Evolutionary conservation across 2,329 filamentous ascomycete genomes (phyloP), one percentile per base, ranked within the genome.

Genomic region (Plenodomus tracheiphilus): DNA sequence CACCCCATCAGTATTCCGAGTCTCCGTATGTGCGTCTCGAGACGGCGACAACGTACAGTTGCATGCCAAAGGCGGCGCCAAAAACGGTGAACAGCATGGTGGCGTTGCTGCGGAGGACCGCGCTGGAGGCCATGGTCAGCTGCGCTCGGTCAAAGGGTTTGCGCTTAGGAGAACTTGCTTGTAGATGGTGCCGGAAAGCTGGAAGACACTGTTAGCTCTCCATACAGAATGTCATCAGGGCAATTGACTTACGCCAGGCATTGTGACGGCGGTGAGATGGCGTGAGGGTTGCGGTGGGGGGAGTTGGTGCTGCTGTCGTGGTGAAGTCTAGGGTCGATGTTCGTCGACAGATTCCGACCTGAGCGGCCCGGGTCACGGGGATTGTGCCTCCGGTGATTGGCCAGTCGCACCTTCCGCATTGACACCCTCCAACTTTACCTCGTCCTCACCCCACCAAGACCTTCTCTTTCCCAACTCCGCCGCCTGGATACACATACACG

Each of bases 71-170:
- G 62, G 92, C 93, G 61, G 85, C 82, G 63, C 80, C 83, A 74
- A 99, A 99, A 72, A 99, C 89, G 59, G 85, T 82, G 62, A 85
- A 87, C 68, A 99, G 81, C 85, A 96, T 96, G 74, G 88, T 81
- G 67, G 83, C 87, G 82, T 99, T 99, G 73, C 83, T 86, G 76
- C 88, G 86, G 81, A 97, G 87, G 64, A 97, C 69, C 70, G 85
- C 76, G 81, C 94, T 97, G 76, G 61, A 61, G 32, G 43, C 54
- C 68, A 69, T 54, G 57, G 59, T 69, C 51, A 70, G 69, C 60
- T 42, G 49, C 19, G 55, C 42, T 46, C 42, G 46, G 53, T 41
- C 39, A 49, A 43, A 46, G 51, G 28, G 35, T 37, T 44, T 46
- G 57, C 50, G 57, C 56, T 46, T 47, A 44, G 64, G 54, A 49